phyloP scores from a whole-genome alignment of 2,329 filamentous ascomycete species.

The Epichloe sibirici region DNA sequence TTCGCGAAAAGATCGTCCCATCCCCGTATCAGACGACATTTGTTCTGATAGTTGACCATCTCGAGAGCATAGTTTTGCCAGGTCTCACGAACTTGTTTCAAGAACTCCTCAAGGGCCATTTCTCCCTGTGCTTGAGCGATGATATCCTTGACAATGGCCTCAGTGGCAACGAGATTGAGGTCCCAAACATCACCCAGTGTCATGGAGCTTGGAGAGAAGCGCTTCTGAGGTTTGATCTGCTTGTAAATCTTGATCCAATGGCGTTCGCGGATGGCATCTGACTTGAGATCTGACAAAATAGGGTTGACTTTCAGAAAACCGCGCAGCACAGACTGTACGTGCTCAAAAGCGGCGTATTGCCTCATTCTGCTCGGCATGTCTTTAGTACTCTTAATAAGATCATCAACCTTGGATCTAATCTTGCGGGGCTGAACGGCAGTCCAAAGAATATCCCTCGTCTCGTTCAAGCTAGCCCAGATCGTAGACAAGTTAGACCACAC shows the following conservation, averaged over 20 bases:
- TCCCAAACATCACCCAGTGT: conserved; percentile 99
- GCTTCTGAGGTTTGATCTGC: conserved; percentile 78
- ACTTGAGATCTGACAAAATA: conserved; percentile 81
- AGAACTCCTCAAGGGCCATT: conserved; percentile 94
- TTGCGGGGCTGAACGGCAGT: conserved; percentile 92
- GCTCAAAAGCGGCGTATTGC: conserved; percentile 98
- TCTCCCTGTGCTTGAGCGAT: conserved; percentile 94
- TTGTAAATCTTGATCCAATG: conserved; percentile 99
- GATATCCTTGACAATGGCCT: conserved; percentile 80
- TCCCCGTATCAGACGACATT: conserved; percentile 90
- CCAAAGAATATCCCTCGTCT: conserved; percentile 87
- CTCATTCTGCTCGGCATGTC: conserved; percentile 99
- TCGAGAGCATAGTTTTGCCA: conserved; percentile 95
- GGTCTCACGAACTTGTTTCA: conserved; percentile 89
- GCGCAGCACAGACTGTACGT: conserved; percentile 83
- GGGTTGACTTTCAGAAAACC: conserved; percentile 85
- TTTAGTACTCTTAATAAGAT: conserved; percentile 93
- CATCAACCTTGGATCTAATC: conserved; percentile 77
- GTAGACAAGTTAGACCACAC: conserved; percentile 94
- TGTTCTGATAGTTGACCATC: conserved; percentile 94
- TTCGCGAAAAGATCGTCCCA: conserved; percentile 98
- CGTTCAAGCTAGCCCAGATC: conserved; percentile 93
- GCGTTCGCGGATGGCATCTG: conserved; percentile 87
- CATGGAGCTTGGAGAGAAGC: conserved; percentile 88
- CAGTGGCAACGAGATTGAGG: conserved; percentile 76